Base-by-base conservation (phyloP, 352 stramenopile species). In the Phytophthora sansomeana region DNA sequence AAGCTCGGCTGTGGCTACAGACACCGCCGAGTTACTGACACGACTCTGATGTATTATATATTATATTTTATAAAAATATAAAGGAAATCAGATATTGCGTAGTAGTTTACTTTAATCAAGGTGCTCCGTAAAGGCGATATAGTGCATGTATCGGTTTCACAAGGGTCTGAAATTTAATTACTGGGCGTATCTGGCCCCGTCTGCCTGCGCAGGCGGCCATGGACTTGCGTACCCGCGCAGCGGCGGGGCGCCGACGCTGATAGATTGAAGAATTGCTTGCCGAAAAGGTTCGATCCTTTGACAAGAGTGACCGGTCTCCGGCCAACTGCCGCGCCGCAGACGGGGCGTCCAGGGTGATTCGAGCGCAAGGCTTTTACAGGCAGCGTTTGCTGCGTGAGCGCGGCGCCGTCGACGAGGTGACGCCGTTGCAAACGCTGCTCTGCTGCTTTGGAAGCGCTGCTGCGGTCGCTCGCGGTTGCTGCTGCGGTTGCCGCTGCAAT, bases 241-340 rank as follows among this genome's bases (percentile, higher is more conserved):
- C 28, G 17, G 41, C 41, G 26, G 39, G 7, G 4, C 38, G 9
- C 5, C 16, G 26, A 30, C 38, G 58, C 52, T 73, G 68, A 73
- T 62, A 65, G 46, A 58, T 74, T 74, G 60, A 72, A 73, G 63
- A 75, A 60, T 50, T 58, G 50, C 42, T 14, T 8, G 51, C 21
- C 35, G 42, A 48, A 71, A 60, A 68, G 35, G 41, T 63, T 63
- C 64, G 19, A 68, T 68, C 21, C 26, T 61, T 62, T 72, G 58
- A 72, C 63, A 42, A 54, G 35, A 63, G 63, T 63, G 56, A 57
- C 63, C 32, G 26, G 48, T 56, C 33, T 38, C 17, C 17, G 16
- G 21, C 46, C 46, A 59, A 44, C 58, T 54, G 57, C 29, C 8
- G 21, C 7, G 29, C 16, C 16, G 46, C 56, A 69, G 56, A 72